These are phyloP conservation scores for Suhomyces sp. DNA, from an alignment of 805 yeast species.

Conservation along the genomic window DNA sequence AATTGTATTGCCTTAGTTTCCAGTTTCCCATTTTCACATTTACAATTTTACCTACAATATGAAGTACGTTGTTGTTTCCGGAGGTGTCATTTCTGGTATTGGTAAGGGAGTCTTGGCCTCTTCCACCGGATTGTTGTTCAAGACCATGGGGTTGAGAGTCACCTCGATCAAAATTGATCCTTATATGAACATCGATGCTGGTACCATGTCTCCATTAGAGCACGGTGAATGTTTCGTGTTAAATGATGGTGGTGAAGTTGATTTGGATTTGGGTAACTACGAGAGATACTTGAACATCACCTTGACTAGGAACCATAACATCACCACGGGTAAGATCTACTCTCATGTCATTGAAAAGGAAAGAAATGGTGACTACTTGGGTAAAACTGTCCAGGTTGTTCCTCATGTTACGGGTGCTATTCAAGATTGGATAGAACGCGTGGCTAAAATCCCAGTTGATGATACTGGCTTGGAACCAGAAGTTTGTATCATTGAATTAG, in stretches of 20 bases:
- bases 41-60: slow-evolving; percentile 48
- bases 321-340: slow-evolving; percentile 97
- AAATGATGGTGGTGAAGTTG: slow-evolving; percentile 99
- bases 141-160: slow-evolving; percentile 90
- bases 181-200: slow-evolving; percentile 98
- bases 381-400: slow-evolving; percentile 99
- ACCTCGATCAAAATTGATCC: slow-evolving; percentile 99
- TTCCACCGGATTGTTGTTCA: slow-evolving; percentile 91
- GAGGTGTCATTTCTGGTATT: slow-evolving; percentile 99
- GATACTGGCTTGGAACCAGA: slow-evolving; percentile 86
- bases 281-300: slow-evolving; percentile 95
- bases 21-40: no score
- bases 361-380: slow-evolving; percentile 95
- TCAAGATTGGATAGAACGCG: slow-evolving; percentile 98
- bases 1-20: slow-evolving; percentile 4
- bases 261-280: slow-evolving; percentile 95
- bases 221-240: slow-evolving; percentile 98
- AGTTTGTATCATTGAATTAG: slow-evolving; percentile 93
- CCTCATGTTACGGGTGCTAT: slow-evolving; percentile 97
- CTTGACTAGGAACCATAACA: slow-evolving; percentile 89
- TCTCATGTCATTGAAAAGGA: slow-evolving; percentile 91
- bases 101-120: slow-evolving; percentile 99
- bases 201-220: slow-evolving; percentile 98
- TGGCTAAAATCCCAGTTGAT: slow-evolving; percentile 89
- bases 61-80: slow-evolving; percentile 99